Conservation (phyloP, 768 basidiomycete genomes). For the Russula sp. region DNA sequence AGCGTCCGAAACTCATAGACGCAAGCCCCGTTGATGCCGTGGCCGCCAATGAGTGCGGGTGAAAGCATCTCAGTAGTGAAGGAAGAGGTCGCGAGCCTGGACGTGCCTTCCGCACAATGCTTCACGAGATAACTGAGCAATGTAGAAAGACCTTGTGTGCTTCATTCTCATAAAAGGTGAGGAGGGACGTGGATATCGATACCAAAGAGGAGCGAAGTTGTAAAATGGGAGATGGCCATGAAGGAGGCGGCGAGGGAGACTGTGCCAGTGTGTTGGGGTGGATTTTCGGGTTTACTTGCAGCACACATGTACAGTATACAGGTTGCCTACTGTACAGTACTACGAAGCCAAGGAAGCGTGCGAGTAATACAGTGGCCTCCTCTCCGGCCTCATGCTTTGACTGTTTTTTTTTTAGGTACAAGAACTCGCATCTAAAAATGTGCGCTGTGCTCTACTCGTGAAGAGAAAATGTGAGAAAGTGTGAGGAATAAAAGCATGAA, state of each 20-base stretch:
- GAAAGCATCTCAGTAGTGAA: conserved; percentile 56
- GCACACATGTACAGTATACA: conserved; percentile 36
- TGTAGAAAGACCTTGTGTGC: conserved; percentile 77
- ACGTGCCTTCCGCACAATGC: conserved; percentile 48
- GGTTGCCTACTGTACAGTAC: conserved; percentile 32
- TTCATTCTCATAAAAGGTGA: conserved; percentile 67
- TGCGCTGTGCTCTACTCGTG: conserved; percentile 91
- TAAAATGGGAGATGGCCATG: conserved; percentile 73
- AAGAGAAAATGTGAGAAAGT: too few species aligned
- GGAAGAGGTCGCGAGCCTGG: conserved; percentile 56
- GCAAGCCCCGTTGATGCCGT: conserved; percentile 97
- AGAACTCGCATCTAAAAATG: conserved; percentile 83
- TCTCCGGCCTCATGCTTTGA: conserved; percentile 47
- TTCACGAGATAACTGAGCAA: conserved; percentile 65
- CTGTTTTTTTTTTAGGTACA: conserved; percentile 51
- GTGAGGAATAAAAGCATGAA: too few species aligned
- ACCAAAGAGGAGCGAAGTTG: conserved; percentile 59
- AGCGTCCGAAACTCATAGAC: conserved; percentile 91
- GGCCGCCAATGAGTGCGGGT: conserved; percentile 94
- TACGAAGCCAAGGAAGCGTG: conserved; percentile 77
- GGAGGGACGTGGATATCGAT: conserved; percentile 77
- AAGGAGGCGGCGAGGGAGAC: conserved; percentile 63
- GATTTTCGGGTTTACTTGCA: conserved; percentile 40
- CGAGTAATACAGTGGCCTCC: conserved; percentile 69
- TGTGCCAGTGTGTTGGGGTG: conserved; percentile 22